These are phyloP conservation scores for Diaporthe sp. DNA, from an alignment of 2,329 filamentous ascomycete genomes.

Conservation along the genomic window DNA sequence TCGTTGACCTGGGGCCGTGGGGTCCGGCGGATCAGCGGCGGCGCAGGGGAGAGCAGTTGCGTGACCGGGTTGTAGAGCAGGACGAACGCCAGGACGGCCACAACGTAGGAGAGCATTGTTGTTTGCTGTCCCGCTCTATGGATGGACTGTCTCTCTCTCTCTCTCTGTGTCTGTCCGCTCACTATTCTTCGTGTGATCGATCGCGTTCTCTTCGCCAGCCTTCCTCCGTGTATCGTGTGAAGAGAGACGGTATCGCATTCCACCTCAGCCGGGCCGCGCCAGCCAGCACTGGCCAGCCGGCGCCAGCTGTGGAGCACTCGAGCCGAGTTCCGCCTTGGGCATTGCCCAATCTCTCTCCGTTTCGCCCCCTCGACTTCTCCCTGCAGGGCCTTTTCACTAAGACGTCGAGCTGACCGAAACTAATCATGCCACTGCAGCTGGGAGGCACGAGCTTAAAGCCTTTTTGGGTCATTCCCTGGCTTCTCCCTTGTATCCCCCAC, in stretches of 20 bases:
- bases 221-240: neutral
- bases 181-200: neutral
- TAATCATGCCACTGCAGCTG: slow-evolving; percentile 27
- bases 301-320: slow-evolving; percentile 13
- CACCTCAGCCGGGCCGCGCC: neutral
- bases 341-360: neutral
- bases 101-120: slow-evolving; percentile 61
- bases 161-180: neutral
- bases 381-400: slow-evolving; percentile 1
- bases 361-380: neutral
- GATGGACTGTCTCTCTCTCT: neutral
- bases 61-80: slow-evolving; percentile 61
- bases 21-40: slow-evolving; percentile 51
- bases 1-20: slow-evolving; percentile 64
- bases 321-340: slow-evolving; percentile 25
- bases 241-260: neutral
- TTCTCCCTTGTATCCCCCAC: neutral
- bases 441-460: slow-evolving; percentile 28
- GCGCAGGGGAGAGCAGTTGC: slow-evolving; percentile 50
- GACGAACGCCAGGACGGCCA: slow-evolving; percentile 59
- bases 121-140: neutral
- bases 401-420: slow-evolving; percentile 7
- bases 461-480: slow-evolving; percentile 17
- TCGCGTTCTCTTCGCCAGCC: neutral
- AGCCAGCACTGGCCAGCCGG: slow-evolving; percentile 11